Conservation (phyloP, 2,329 filamentous ascomycete genomes). For the Acephala macrosclerotiorum region DNA sequence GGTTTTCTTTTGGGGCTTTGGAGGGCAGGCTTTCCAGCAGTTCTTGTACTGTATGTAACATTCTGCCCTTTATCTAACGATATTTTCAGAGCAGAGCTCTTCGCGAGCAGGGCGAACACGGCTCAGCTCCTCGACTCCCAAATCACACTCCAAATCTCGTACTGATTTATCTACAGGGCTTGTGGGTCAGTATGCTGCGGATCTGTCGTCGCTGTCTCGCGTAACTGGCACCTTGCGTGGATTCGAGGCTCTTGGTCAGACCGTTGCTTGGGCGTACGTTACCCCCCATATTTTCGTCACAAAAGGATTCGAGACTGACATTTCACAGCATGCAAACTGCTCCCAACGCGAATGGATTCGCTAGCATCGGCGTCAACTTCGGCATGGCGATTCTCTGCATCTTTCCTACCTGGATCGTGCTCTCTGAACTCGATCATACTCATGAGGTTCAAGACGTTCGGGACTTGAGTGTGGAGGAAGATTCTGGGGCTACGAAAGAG, state of each 20-base stretch:
- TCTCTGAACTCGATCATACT: slow-evolving; percentile 24
- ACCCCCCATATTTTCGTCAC: no score
- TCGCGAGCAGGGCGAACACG: no score
- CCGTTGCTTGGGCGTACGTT: slow-evolving; percentile 21
- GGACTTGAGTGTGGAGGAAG: no score
- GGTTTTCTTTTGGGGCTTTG: slow-evolving; percentile 28
- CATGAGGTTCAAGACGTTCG: slow-evolving; percentile 10
- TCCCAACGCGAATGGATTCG: slow-evolving; percentile 20
- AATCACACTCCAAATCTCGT: no score
- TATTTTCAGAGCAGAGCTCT: no score
- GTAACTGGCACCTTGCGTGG: slow-evolving; percentile 23
- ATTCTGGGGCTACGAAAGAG: no score
- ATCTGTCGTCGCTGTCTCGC: slow-evolving; percentile 19
- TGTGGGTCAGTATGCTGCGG: slow-evolving; percentile 25
- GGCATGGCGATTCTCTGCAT: slow-evolving; percentile 27
- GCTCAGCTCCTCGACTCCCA: no score
- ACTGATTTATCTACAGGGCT: no score
- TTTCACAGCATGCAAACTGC: slow-evolving; percentile 21
- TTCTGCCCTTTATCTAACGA: no score
- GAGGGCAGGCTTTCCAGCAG: slow-evolving; percentile 28
- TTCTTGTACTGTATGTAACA: slow-evolving; percentile 30
- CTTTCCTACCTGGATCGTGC: slow-evolving; percentile 28
- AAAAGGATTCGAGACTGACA: no score
- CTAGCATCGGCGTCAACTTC: slow-evolving; percentile 29
- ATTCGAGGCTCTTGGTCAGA: slow-evolving; percentile 23